A percentile compares a stretch with the other conserved stretches of the same genome.
phyloP scores from a whole-genome alignment of 2,329 filamentous ascomycete genomes.

The Paraconiothyrium sp. region DNA sequence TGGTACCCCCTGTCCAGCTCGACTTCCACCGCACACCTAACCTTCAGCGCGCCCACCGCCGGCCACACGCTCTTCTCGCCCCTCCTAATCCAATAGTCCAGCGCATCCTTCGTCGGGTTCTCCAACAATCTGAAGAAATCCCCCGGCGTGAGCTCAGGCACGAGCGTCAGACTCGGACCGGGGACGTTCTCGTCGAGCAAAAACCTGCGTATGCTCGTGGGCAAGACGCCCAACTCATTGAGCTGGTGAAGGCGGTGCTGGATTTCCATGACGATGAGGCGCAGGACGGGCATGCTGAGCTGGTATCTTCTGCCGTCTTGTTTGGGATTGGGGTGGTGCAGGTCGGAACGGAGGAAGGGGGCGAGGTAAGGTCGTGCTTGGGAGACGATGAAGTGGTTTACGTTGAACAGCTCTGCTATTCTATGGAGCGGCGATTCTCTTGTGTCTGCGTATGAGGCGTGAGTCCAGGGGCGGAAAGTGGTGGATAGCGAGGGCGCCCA shows the following conservation, averaged over 20 bases:
- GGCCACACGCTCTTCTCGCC: conserved; percentile 94
- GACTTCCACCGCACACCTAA: conserved; percentile 85
- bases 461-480: conserved; percentile 74
- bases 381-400: conserved; percentile 94
- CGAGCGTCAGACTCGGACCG: conserved; percentile 79
- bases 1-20: conserved; percentile 89
- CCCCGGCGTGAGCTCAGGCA: conserved; percentile 76
- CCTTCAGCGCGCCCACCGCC: conserved; percentile 80
- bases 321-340: conserved; percentile 75
- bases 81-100: conserved; percentile 85
- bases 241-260: conserved; percentile 83
- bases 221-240: conserved; percentile 78
- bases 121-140: conserved; percentile 86
- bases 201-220: conserved; percentile 75
- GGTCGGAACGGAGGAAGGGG: conserved; percentile 82
- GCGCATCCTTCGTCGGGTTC: conserved; percentile 76
- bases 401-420: conserved; percentile 85
- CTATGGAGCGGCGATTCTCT: conserved; percentile 74
- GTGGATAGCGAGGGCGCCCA: conserved; percentile 72
- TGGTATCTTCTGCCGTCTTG: conserved; percentile 65
- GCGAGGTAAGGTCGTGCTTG: conserved; percentile 91
- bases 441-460: conserved; percentile 67
- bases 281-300: conserved; percentile 65
- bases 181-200: conserved; percentile 85
- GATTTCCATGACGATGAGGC: conserved; percentile 78